Evolutionary conservation across 1,284 basidiomycete species (phyloP).

Genomic region (Schizophyllum commune): DNA sequence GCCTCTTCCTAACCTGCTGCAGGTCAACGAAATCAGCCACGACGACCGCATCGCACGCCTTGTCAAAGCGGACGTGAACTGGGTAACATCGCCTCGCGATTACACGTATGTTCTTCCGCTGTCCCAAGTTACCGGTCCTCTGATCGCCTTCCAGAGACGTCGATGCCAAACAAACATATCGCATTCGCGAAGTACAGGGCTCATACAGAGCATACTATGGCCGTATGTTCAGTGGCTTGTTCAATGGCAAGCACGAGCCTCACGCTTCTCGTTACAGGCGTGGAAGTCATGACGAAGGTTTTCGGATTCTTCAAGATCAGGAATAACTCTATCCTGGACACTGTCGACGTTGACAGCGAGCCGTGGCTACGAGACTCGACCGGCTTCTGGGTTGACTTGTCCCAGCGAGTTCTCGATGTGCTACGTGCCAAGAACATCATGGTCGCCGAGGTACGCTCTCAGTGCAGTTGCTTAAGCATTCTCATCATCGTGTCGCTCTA

Average conservation of each 20-base stretch:
- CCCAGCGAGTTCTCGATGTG: neutral
- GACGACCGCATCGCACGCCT: slow-evolving; percentile 71
- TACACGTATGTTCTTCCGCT: slow-evolving; percentile 46
- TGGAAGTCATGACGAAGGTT: slow-evolving; percentile 67
- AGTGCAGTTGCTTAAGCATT: too few relatives aligned
- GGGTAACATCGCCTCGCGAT: slow-evolving; percentile 75
- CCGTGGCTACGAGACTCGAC: slow-evolving; percentile 72
- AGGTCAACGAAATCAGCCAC: slow-evolving; percentile 80
- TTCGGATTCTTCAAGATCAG: slow-evolving; percentile 69
- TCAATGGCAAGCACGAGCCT: neutral
- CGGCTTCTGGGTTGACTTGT: slow-evolving; percentile 1
- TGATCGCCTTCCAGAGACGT: slow-evolving; percentile 47
- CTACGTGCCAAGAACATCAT: slow-evolving; percentile 44
- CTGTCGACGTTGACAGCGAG: slow-evolving; percentile 74
- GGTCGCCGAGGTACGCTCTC: slow-evolving; percentile 3
- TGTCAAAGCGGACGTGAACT: slow-evolving; percentile 71
- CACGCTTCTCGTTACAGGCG: slow-evolving; percentile 31
- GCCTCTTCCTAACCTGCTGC: neutral
- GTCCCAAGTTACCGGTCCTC: neutral
- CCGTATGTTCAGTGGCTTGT: slow-evolving; percentile 24
- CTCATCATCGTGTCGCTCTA: too few relatives aligned
- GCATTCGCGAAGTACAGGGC: slow-evolving; percentile 63
- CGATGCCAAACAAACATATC: slow-evolving; percentile 71
- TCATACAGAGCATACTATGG: slow-evolving; percentile 70
- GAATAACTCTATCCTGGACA: slow-evolving; percentile 67